Conservation (phyloP, 2,329 filamentous ascomycete species). For the Knufia fluminis region DNA sequence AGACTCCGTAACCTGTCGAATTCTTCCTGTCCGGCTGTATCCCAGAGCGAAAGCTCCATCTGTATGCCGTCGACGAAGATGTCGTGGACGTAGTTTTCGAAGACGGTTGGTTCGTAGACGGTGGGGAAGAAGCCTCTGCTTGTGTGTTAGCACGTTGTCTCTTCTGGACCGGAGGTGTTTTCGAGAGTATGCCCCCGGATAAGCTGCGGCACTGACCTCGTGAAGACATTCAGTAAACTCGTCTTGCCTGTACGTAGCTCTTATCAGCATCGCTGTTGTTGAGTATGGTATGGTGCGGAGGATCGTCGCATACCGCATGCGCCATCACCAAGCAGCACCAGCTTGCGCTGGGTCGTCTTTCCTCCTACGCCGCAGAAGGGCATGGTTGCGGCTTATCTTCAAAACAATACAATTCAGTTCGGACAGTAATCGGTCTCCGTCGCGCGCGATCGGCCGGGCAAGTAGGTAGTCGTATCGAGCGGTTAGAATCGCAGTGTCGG, state of each 20-base stretch:
- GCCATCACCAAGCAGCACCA: slow-evolving; percentile 71
- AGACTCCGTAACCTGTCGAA: slow-evolving; percentile 92
- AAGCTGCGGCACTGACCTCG: slow-evolving; percentile 28
- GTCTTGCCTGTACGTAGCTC: slow-evolving; percentile 65
- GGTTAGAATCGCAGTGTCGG: too few species aligned
- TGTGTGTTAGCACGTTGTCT: slow-evolving; percentile 78
- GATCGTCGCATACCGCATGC: slow-evolving; percentile 23
- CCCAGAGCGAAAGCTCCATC: slow-evolving; percentile 96
- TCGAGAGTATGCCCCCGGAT: too few species aligned
- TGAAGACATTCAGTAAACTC: slow-evolving; percentile 94
- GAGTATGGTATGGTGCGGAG: background rate
- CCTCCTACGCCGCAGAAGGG: slow-evolving; percentile 56
- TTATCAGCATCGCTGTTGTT: slow-evolving; percentile 12
- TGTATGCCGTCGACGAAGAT: slow-evolving; percentile 97
- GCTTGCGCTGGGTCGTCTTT: slow-evolving; percentile 89
- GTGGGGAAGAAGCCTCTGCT: slow-evolving; percentile 13
- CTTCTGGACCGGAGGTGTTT: slow-evolving; percentile 8
- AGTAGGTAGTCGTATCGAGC: too few species aligned
- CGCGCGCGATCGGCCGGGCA: too few species aligned
- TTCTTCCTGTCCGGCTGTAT: slow-evolving; percentile 97
- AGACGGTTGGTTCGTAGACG: slow-evolving; percentile 25
- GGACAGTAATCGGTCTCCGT: background rate
- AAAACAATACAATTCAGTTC: background rate
- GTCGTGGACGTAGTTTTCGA: slow-evolving; percentile 97
- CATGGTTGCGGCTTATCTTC: slow-evolving; percentile 30